Base-by-base conservation (phyloP, 148 eudicot genomes). In the Chenopodium quinoa region DNA sequence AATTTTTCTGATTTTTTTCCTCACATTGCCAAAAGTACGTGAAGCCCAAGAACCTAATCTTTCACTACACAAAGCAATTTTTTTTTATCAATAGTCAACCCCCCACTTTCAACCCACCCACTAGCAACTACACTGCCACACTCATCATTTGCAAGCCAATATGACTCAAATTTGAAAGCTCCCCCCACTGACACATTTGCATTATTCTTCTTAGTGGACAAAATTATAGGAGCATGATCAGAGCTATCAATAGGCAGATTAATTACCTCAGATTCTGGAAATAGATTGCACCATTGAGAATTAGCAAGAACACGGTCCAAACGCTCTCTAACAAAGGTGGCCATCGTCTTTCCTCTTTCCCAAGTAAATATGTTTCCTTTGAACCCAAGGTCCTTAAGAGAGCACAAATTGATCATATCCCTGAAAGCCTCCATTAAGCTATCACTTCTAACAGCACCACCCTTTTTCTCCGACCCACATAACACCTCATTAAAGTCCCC, bases 401-500 rank as follows among this genome's bases (percentile, higher is more conserved):
- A 13, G 20, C 78, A 76, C 0, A 7, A 48, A 60, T 76, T 27
- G 0, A 76, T 32, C 0, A 50, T 46, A 1, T 11, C 27, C 4
- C 68, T 9, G 17, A 76, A 76, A 12, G 11, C 78, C 20, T 58
- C 50, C 68, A 76, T 76, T 1, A 27, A 16, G 0, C 47, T 2
- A 0, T 58, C 48, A 0, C 68, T 0, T 1, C 68, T 7, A 1
- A 7, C 4, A 0, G 50, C 48, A 1, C 78, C 78, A 1, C 68
- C 78, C 0, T 76, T 27, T 5, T 76, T 76, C 19, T 60, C 68
- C 9, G 8, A n/a, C 14, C 1, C 4, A 11, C 48, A 29, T 0
- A 32, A 9, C 17, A 76, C 34, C 11, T 75, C 65, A 31, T 76
- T 76, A 60, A 76, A 76, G 29, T 75, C 78, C 14, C 78, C 78